Base-by-base conservation (phyloP, 768 basidiomycete species). In the Podaxis rugospora region DNA sequence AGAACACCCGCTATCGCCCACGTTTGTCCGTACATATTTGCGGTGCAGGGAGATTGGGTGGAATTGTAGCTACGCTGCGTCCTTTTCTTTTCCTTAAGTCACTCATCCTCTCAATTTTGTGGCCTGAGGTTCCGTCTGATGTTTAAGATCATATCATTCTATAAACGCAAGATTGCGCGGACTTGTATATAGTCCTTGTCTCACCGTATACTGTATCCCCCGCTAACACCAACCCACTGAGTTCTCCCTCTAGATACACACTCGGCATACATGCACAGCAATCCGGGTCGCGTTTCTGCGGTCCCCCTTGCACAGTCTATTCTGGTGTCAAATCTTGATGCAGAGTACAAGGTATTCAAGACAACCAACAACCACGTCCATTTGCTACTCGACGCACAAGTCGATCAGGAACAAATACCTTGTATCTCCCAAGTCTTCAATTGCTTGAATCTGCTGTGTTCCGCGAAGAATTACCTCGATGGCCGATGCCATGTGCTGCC, bases 1-100 rank as follows among this genome's bases (percentile, higher is more conserved):
- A 75, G 69, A 53, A 25, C 27, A 52, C 25, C 21, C 42, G 5
- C 16, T 44, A 44, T 16, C 16, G 18, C 18, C 42, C 35, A 57
- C 35, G 32, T 47, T 35, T 28, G 3, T 21, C 37, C 9, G 13
- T 54, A 21, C 37, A 36, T 4, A 54, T 25, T 35, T 5, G 32
- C 36, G 52, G 32, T 2, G 32, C 32, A 7, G 9, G 32, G 7
- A 9, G 52, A 13, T 25, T 54, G 52, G 35, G 37, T 14, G 21
- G 5, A n/a, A 18, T 3, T 6, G 6, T 44, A 18, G 42, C 6
- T 42, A n/a, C 18, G 18, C 42, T n/a, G 6, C 25, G 28, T n/a
- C 9, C 51, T 37, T 11, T 13, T 21, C 32, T 16, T 52, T 52
- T 39, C 35, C 25, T 54, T 21, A 13, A 54, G 11, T 16, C 32